Evolutionary conservation across 257 asterid genomes (phyloP), one percentile per base, ranked within the genome.

Genomic region (Lycium ferocissimum): DNA sequence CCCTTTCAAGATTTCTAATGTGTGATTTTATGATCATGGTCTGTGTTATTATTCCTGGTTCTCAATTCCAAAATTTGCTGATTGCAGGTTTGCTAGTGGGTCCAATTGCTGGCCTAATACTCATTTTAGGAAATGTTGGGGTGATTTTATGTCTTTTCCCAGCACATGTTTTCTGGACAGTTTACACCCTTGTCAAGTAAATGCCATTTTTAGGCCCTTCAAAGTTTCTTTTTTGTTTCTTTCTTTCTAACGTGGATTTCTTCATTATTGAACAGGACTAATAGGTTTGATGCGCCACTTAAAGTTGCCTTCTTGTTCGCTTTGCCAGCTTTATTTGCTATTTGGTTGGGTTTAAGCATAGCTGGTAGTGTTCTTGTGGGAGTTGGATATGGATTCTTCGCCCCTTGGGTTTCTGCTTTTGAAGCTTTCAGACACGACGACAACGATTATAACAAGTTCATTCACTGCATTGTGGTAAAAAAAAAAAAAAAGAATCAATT

Each of bases 341-440:
- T 96, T 5, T 96, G 99, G 99, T 86, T 96, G 92, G 97, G 88
- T 87, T 93, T 96, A 43, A 94, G 99, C 88, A 87, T 94, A 88
- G 97, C 94, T 87, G 92, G 90, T 54, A 93, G 93, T 87, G 89
- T 90, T 87, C 94, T 96, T 83, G 97, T 93, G 83, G 99, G 96
- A 78, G 83, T 93, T 35, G 99, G 99, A 63, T 96, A 96, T 90
- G 98, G 98, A 1, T 94, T 96, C 88, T 94, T 96, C 86, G 87
- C 98, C 86, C 99, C 99, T 9, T 94, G 97, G 99, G 83, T 96
- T 86, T 92, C 99, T 17, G 89, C 98, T 81, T 96, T 96, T 58
- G 98, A 96, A 90, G 99, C 99, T 87, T 94, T 94, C 85, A 91
- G 79, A 83, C 89, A 78, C 11, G 98, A 92, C 7, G 92, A 88